Conservation (phyloP, 2,329 filamentous ascomycete species). For the Neofusicoccum kwambonambiense region DNA sequence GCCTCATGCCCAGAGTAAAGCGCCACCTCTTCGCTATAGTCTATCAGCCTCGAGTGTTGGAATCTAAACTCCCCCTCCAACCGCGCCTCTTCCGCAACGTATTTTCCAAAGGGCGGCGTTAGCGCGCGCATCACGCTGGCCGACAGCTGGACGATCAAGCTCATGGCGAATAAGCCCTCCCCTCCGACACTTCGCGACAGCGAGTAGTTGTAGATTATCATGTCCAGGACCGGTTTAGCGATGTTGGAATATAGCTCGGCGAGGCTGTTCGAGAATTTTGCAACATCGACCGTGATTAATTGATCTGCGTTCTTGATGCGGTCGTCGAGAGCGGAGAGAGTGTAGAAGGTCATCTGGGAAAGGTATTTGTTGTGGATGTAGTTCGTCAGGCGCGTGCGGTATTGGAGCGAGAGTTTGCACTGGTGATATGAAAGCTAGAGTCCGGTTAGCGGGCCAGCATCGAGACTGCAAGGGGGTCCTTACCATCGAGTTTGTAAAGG, state of each 20-base stretch:
- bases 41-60: constrained; percentile 90
- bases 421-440: constrained; percentile 88
- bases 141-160: constrained; percentile 86
- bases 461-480: neutral
- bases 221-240: constrained; percentile 90
- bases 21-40: constrained; percentile 93
- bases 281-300: constrained; percentile 92
- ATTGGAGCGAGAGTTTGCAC: constrained; percentile 88
- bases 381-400: constrained; percentile 89
- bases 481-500: constrained; percentile 98
- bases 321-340: constrained; percentile 90
- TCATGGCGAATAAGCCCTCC: constrained; percentile 95
- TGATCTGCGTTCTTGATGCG: constrained; percentile 98
- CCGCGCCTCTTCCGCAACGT: constrained; percentile 91
- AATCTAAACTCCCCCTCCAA: constrained; percentile 96
- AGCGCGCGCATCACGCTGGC: constrained; percentile 90
- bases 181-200: constrained; percentile 93
- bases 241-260: constrained; percentile 96
- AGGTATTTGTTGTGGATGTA: constrained; percentile 94
- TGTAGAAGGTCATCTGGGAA: constrained; percentile 97
- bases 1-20: constrained; percentile 88
- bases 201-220: constrained; percentile 95
- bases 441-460: constrained; percentile 22
- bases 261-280: constrained; percentile 91
- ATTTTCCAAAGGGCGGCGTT: constrained; percentile 95